phyloP scores from a whole-genome alignment of 768 basidiomycete species.

The Thelephora aurantiotincta region DNA sequence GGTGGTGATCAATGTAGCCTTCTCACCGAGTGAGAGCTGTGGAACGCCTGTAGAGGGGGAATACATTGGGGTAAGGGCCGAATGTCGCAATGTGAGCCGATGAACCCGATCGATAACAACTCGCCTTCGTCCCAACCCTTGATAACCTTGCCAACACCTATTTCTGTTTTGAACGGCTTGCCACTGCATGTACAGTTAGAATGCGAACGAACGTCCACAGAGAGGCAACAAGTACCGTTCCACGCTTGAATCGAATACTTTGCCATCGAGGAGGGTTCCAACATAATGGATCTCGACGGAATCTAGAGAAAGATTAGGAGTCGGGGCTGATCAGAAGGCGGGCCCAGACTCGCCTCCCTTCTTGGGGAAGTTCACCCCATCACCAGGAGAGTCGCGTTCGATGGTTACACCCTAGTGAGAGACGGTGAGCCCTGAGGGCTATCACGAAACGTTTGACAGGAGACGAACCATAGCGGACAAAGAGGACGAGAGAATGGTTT shows the following conservation, averaged over 20 bases:
- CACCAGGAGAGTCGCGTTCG: conserved; percentile 41
- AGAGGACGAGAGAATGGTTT: conserved; percentile 17
- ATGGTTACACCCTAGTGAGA: conserved; percentile 53
- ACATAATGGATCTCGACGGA: conserved; percentile 67
- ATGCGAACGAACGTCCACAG: background rate
- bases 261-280: conserved; percentile 53
- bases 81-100: conserved; percentile 3
- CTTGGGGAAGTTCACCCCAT: conserved; percentile 52
- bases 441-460: background rate
- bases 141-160: conserved; percentile 75
- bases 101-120: conserved; percentile 9
- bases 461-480: conserved; percentile 10
- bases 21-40: conserved; percentile 63
- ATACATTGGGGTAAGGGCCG: background rate
- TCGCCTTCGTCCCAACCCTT: conserved; percentile 84
- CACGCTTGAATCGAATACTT: conserved; percentile 60
- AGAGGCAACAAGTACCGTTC: conserved; percentile 36
- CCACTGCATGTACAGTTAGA: conserved; percentile 23
- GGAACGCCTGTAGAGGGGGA: conserved; percentile 42
- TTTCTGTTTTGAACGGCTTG: conserved; percentile 48
- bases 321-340: conserved; percentile 1
- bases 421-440: conserved; percentile 1
- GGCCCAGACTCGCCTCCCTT: conserved; percentile 41
- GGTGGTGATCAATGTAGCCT: conserved; percentile 48
- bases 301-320: conserved; percentile 27